Evolutionary conservation across 2,329 filamentous ascomycete genomes (phyloP).

Genomic region (Tolypocladium sp.): DNA sequence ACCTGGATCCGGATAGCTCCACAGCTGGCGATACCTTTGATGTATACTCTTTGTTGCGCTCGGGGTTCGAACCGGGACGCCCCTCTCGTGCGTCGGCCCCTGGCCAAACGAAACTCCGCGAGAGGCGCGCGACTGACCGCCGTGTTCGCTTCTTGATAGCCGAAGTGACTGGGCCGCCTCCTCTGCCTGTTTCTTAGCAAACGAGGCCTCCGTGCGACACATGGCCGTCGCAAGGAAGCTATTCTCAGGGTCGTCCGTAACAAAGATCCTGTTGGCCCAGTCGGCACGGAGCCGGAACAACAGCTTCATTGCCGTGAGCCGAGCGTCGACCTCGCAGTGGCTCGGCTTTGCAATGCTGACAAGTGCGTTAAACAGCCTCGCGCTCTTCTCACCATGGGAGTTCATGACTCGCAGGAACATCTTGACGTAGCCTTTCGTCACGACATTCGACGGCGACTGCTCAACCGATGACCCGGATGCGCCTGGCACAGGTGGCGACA

Average conservation of each 20-base stretch:
- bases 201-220: constrained; percentile 51
- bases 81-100: constrained; percentile 32
- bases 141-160: constrained; percentile 34
- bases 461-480: constrained; percentile 14
- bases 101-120: constrained; percentile 46
- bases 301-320: constrained; percentile 66
- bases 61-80: constrained; percentile 28
- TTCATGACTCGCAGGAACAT: constrained; percentile 71
- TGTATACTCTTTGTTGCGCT: constrained; percentile 26
- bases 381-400: constrained; percentile 53
- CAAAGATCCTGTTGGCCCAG: constrained; percentile 65
- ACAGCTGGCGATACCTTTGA: constrained; percentile 40
- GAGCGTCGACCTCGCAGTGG: constrained; percentile 56
- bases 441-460: constrained; percentile 58
- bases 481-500: constrained; percentile 11
- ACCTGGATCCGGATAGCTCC: constrained; percentile 48
- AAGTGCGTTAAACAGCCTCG: constrained; percentile 52
- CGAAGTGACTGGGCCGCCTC: constrained; percentile 38
- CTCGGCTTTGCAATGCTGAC: constrained; percentile 53
- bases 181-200: constrained; percentile 40
- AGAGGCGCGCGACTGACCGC: constrained; percentile 25
- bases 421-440: constrained; percentile 60
- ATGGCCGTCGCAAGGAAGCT: constrained; percentile 64
- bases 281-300: constrained; percentile 79
- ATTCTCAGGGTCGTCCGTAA: constrained; percentile 62